Percentiles rank a stretch among this genome's conserved stretches.
These are phyloP conservation scores for Coemansia sp. DNA, from an alignment of 192 early-diverging fungal genomes.

Conservation along the genomic window DNA sequence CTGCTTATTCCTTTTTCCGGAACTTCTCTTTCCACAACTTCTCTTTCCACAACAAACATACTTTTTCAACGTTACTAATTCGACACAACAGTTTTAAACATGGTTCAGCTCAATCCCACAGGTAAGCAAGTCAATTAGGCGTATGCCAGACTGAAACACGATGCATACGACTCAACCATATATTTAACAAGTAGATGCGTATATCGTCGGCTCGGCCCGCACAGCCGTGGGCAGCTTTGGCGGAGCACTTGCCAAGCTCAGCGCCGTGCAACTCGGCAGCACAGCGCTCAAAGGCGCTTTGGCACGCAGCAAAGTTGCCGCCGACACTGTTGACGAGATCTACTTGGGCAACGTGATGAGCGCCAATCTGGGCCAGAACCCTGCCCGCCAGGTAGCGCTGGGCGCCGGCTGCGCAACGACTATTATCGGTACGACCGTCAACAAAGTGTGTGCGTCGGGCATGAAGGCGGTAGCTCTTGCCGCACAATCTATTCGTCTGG, in stretches of 20 bases:
- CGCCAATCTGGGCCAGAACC: conserved; percentile 82
- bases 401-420: conserved; percentile 63
- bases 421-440: conserved; percentile 71
- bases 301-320: conserved; percentile 56
- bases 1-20: no score
- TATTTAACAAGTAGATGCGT: conserved; percentile 59
- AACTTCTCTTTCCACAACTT: no score
- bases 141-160: not conserved
- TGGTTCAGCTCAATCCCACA: conserved; percentile 15
- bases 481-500: conserved; percentile 71
- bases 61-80: no score
- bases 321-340: conserved; percentile 70
- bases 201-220: conserved; percentile 85
- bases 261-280: conserved; percentile 80
- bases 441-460: conserved; percentile 81
- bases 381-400: conserved; percentile 77
- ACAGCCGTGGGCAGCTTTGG: conserved; percentile 92
- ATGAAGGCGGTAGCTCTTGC: conserved; percentile 78
- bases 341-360: conserved; percentile 76
- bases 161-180: not conserved
- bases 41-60: no score
- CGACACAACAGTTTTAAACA: not conserved
- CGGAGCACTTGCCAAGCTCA: conserved; percentile 79
- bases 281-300: conserved; percentile 77
- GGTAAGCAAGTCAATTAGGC: conserved; percentile 11